phyloP scores from a whole-genome alignment of 768 basidiomycete genomes.

The Mycena crocata region DNA sequence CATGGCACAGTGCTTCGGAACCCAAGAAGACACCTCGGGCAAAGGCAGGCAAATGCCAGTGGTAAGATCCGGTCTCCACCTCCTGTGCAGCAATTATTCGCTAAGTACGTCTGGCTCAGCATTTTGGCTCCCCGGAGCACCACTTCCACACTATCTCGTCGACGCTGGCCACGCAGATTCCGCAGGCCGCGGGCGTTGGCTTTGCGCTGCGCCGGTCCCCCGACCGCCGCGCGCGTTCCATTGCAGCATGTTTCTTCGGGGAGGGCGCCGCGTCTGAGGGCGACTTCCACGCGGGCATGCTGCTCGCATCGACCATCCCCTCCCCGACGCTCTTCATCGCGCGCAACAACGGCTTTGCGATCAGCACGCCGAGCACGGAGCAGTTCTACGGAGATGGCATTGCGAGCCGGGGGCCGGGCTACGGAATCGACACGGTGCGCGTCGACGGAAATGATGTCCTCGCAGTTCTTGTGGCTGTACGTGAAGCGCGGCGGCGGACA shows the following conservation, averaged over 20 bases:
- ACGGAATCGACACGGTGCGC: slow-evolving; percentile 90
- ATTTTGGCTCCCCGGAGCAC: slow-evolving; percentile 85
- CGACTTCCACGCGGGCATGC: slow-evolving; percentile 92
- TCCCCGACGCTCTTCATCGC: slow-evolving; percentile 81
- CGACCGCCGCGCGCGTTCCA: slow-evolving; percentile 70
- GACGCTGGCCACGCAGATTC: slow-evolving; percentile 93
- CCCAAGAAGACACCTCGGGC: slow-evolving; percentile 79
- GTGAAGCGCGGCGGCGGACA: slow-evolving; percentile 77
- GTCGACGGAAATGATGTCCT: slow-evolving; percentile 96
- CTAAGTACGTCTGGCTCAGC: slow-evolving; percentile 53
- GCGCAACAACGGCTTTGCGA: slow-evolving; percentile 93
- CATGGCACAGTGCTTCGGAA: slow-evolving; percentile 95
- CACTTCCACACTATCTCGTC: slow-evolving; percentile 97
- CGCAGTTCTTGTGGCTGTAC: slow-evolving; percentile 81
- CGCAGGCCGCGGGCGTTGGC: slow-evolving; percentile 93
- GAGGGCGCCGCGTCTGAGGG: slow-evolving; percentile 96
- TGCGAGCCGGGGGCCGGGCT: slow-evolving; percentile 90
- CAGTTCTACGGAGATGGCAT: slow-evolving; percentile 96
- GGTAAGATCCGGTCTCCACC: slow-evolving; percentile 53
- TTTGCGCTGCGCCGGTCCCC: slow-evolving; percentile 89
- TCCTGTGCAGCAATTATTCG: slow-evolving; percentile 4
- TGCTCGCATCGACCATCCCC: slow-evolving; percentile 81
- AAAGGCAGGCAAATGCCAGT: slow-evolving; percentile 97
- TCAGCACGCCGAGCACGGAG: slow-evolving; percentile 90
- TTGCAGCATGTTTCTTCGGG: slow-evolving; percentile 92